Evolutionary conservation across 2,329 filamentous ascomycete species (phyloP), one percentile per base, ranked within the genome.

Genomic region (Aspergillus melleus): DNA sequence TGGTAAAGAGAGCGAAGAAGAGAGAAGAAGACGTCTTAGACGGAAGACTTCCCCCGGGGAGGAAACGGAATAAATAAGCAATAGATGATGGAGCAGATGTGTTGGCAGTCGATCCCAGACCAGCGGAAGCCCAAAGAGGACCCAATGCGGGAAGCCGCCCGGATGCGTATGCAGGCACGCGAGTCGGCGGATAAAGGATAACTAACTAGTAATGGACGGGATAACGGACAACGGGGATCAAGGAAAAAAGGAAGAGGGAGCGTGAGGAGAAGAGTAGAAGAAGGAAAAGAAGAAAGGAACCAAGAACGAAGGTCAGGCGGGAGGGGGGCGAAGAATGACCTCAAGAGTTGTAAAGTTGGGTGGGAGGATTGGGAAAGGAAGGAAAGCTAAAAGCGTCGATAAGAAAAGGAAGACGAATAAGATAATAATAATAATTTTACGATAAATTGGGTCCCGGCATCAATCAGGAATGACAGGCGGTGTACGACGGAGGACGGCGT

Each of bases 111-210:
- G 54, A 55, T 52, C 53, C 61, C 54, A 60, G 60, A 44, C 53
- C 57, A 54, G 29, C 53, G 59, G 54, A 49, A 55, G 52, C 51
- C 52, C 55, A 39, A 62, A 54, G 50, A 49, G 22, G 57, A 54
- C 61, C 63, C 59, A 56, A 64, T 60, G 65, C 62, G 62, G 59
- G 64, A 61, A 58, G 52, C 59, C 52, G 59, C 56, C 57, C 49
- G 42, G 61, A 56, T 61, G 60, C 56, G 57, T 63, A 63, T 62
- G 66, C 64, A 66, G 66, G 64, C 63, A 68, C 64, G 57, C 64
- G 66, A 67, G 61, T 64, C 53, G 59, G 54, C 58, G 22, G 61
- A 57, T 20, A 57, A n/a, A 39, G 50, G 26, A 49, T 10, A 29
- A 29, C 6, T 9, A 29, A 29, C 26, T 9, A 29, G 26, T 29